phyloP scores from a whole-genome alignment of 1,284 basidiomycete species.

The Ustilago lituana region DNA sequence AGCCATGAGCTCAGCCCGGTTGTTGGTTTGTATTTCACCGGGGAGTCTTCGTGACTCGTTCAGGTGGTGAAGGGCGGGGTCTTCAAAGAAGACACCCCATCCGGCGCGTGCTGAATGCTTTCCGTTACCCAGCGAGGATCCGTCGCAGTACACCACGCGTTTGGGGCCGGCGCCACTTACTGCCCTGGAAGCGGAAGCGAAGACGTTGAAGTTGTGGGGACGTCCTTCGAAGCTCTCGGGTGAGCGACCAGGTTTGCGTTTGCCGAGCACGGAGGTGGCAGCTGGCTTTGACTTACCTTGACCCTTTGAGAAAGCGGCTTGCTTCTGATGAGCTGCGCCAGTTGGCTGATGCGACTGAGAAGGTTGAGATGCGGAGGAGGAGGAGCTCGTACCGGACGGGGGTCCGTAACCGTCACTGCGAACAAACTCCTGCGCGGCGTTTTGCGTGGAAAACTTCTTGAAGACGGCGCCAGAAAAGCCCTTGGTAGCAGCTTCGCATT shows the following conservation, averaged over 20 bases:
- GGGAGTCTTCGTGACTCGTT: slow-evolving; percentile 81
- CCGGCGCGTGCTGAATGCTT: slow-evolving; percentile 49
- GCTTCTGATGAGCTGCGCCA: too few species aligned
- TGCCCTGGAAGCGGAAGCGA: background rate
- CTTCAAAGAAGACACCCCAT: slow-evolving; percentile 61
- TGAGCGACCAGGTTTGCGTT: background rate
- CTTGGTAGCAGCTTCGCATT: slow-evolving; percentile 74
- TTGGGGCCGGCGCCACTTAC: background rate
- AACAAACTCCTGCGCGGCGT: slow-evolving; percentile 70
- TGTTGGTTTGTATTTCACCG: slow-evolving; percentile 81
- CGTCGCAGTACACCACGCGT: slow-evolving; percentile 77
- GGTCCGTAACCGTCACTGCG: slow-evolving; percentile 14
- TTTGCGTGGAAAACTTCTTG: slow-evolving; percentile 73
- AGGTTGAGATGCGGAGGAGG: background rate
- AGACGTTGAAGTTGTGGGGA: background rate
- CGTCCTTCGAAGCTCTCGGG: too few species aligned
- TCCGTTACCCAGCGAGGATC: slow-evolving; percentile 83
- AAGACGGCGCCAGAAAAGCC: slow-evolving; percentile 73
- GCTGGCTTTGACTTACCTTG: too few species aligned
- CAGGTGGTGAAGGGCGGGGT: slow-evolving; percentile 68
- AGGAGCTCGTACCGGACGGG: background rate
- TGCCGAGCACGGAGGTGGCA: background rate
- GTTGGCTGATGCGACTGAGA: too few species aligned
- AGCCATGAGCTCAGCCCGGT: slow-evolving; percentile 84
- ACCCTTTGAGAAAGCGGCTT: too few species aligned